These are phyloP conservation scores for Neurospora hispaniola DNA, from an alignment of 495 filamentous ascomycete species.

Conservation along the genomic window DNA sequence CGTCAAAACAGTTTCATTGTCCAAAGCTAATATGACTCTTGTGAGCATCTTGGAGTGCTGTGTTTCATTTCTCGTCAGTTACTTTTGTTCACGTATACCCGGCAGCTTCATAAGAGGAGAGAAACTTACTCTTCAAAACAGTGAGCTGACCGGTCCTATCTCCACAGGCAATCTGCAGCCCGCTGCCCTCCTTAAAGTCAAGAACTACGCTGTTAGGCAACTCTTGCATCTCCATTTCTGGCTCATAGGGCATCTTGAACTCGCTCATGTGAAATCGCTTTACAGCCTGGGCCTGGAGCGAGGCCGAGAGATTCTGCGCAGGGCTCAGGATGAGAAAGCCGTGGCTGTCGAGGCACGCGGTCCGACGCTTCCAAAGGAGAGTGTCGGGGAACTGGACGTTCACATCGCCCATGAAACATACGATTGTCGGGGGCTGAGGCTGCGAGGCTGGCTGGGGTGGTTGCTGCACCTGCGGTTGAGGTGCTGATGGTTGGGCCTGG, in stretches of 20 bases:
- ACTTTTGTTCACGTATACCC: background rate
- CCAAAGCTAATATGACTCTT: slow-evolving; percentile 29
- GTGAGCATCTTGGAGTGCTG: slow-evolving; percentile 41
- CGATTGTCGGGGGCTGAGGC: slow-evolving; percentile 29
- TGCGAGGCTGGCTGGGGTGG: slow-evolving; percentile 9
- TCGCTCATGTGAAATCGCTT: slow-evolving; percentile 76
- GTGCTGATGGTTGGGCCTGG: slow-evolving; percentile 20
- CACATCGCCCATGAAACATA: slow-evolving; percentile 68
- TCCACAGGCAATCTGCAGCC: slow-evolving; percentile 77
- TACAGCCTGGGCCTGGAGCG: slow-evolving; percentile 33
- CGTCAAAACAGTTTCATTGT: slow-evolving; percentile 15
- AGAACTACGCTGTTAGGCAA: slow-evolving; percentile 77
- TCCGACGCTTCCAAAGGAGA: slow-evolving; percentile 82
- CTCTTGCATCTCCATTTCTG: slow-evolving; percentile 82
- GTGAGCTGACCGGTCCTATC: slow-evolving; percentile 60
- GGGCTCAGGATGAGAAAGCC: slow-evolving; percentile 67
- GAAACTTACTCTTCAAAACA: slow-evolving; percentile 52
- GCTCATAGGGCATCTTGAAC: slow-evolving; percentile 65
- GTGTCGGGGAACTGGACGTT: slow-evolving; percentile 92
- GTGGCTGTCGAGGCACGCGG: slow-evolving; percentile 63
- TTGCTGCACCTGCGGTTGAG: slow-evolving; percentile 1
- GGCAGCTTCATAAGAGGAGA: background rate
- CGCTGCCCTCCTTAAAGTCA: slow-evolving; percentile 74
- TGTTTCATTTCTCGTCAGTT: slow-evolving; percentile 7
- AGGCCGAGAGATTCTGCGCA: slow-evolving; percentile 29